Percentiles rank a stretch among this genome's conserved stretches.
Evolutionary conservation across 164 flowering plant genomes (phyloP).

Genomic region (grape (Vitis vinifera)): ASM3070453v1 NC_081814.1:11266501-11267000

Average conservation of each 20-base stretch:
- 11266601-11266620: no score
- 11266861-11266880: slow-evolving; percentile 3
- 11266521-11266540: no score
- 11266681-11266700: no score
- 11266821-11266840: background rate
- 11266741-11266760: background rate
- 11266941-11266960: slow-evolving; percentile 55
- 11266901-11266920: slow-evolving; percentile 47
- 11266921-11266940: slow-evolving; percentile 56
- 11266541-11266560: no score
- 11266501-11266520: no score
- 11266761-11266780: background rate
- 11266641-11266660: no score
- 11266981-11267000: slow-evolving; percentile 53
- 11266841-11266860: slow-evolving; percentile 10
- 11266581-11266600: no score
- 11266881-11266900: slow-evolving; percentile 19
- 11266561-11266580: no score
- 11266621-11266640: no score
- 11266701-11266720: no score
- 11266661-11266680: no score
- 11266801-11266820: slow-evolving; percentile 1
- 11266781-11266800: background rate
- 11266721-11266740: no score
- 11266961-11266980: slow-evolving; percentile 43